Evolutionary conservation across 176 grass and related monocot genomes (phyloP).

Genomic region (Oryza nivara): DNA sequence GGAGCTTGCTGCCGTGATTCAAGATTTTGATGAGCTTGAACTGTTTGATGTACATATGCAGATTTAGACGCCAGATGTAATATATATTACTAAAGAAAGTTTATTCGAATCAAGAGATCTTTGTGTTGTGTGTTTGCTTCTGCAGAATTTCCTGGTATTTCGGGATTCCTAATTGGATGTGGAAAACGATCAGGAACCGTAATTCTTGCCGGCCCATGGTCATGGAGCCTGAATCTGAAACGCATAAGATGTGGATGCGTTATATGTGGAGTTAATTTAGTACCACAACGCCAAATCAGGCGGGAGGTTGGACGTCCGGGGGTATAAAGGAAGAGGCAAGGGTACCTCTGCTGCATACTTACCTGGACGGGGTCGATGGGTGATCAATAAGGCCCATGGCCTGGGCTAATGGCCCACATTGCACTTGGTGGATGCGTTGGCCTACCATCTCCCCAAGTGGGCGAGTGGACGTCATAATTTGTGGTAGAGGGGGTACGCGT

Average conservation of each 20-base stretch:
- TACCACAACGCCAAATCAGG: background rate
- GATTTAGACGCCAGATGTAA: background rate
- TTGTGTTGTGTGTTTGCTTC: background rate
- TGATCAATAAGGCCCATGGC: background rate
- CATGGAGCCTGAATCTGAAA: too few species aligned
- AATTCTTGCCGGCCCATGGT: too few species aligned
- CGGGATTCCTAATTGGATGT: background rate
- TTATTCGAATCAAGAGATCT: background rate
- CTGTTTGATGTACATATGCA: conserved; percentile 27
- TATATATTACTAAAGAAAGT: background rate
- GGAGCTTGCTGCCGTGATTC: too few species aligned
- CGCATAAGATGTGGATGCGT: background rate
- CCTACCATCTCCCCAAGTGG: background rate
- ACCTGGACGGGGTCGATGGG: background rate
- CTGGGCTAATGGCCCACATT: background rate
- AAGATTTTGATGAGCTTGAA: background rate
- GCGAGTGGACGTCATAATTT: background rate
- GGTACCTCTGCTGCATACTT: background rate
- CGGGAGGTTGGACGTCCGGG: background rate
- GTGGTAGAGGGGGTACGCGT: background rate
- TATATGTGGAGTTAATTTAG: background rate
- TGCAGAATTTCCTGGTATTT: background rate
- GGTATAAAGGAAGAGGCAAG: background rate
- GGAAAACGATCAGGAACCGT: background rate
- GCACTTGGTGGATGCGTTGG: background rate